Conservation (phyloP, 352 stramenopile genomes). For the Phytophthora niederhauseri region DNA sequence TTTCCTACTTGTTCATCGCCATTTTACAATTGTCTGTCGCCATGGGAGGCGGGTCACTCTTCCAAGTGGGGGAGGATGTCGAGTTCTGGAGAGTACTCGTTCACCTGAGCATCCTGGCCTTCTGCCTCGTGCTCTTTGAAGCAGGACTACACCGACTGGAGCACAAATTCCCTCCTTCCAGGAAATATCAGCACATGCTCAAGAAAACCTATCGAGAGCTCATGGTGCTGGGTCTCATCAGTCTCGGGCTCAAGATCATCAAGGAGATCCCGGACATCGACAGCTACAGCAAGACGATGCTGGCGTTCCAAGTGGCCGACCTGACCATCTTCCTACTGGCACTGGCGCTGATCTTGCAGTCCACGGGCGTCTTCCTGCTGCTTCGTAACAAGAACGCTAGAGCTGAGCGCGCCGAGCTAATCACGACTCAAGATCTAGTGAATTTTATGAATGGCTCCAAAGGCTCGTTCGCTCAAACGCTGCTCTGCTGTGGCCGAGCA, state of each 20-base stretch:
- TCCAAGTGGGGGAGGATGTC: conserved; percentile 63
- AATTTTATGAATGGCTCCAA: conserved; percentile 13
- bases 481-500: conserved; percentile 21
- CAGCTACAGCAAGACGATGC: conserved; percentile 38
- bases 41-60: conserved; percentile 51
- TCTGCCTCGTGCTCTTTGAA: conserved; percentile 56
- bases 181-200: conserved; percentile 71
- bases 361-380: conserved; percentile 44
- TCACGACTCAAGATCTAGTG: conserved; percentile 43
- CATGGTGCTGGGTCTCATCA: conserved; percentile 62
- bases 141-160: conserved; percentile 47
- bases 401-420: conserved; percentile 46
- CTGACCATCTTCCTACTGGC: conserved; percentile 60
- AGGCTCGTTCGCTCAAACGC: conserved; percentile 10
- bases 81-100: conserved; percentile 57
- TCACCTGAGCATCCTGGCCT: conserved; percentile 53
- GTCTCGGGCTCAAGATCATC: conserved; percentile 53
- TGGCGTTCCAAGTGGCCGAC: conserved; percentile 59
- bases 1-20: background rate
- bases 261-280: conserved; percentile 43
- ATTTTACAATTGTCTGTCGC: conserved; percentile 16
- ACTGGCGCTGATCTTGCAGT: conserved; percentile 52
- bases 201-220: conserved; percentile 65
- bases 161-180: conserved; percentile 47
- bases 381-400: conserved; percentile 44